Evolutionary conservation across 2,329 filamentous ascomycete species (phyloP).

Genomic region (Ceratocystis huliohia): DNA sequence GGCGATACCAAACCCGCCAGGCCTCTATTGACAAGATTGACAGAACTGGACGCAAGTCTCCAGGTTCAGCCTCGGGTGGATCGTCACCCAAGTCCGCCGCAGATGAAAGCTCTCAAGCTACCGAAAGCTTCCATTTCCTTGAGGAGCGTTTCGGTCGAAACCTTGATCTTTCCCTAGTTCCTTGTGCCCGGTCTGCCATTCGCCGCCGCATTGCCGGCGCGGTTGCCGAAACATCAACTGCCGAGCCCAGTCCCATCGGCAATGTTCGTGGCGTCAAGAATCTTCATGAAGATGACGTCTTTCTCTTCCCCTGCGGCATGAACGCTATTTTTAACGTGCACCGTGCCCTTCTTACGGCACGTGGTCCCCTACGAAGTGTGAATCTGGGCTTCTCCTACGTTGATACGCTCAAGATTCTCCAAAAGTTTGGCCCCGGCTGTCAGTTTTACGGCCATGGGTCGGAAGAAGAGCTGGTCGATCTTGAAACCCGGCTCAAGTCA

Average conservation of each 20-base stretch:
- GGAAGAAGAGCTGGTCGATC: constrained; percentile 64
- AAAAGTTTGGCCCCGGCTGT: constrained; percentile 87
- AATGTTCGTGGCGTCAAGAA: constrained; percentile 46
- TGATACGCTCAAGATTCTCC: constrained; percentile 84
- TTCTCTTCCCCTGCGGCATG: constrained; percentile 82
- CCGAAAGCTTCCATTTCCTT: constrained; percentile 68
- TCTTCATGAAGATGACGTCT: constrained; percentile 76
- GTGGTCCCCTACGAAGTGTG: constrained; percentile 59
- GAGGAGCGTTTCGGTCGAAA: constrained; percentile 93
- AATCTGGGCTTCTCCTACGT: constrained; percentile 97
- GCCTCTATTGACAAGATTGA: constrained; percentile 16
- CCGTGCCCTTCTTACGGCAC: constrained; percentile 52
- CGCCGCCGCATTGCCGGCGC: constrained; percentile 78
- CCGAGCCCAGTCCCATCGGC: constrained; percentile 20
- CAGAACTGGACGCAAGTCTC: constrained; percentile 9
- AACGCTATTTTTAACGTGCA: constrained; percentile 88
- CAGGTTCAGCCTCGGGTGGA: constrained; percentile 12
- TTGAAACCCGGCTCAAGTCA: constrained; percentile 55
- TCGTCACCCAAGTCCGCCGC: constrained; percentile 22
- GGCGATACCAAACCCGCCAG: constrained; percentile 25
- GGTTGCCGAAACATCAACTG: constrained; percentile 47
- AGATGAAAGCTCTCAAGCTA: constrained; percentile 23
- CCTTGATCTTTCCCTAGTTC: constrained; percentile 63
- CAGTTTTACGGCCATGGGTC: constrained; percentile 78
- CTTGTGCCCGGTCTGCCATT: constrained; percentile 75